These are phyloP conservation scores for Fraxinus quadrangulata DNA, from an alignment of 257 asterid species.

Conservation along the genomic window DNA sequence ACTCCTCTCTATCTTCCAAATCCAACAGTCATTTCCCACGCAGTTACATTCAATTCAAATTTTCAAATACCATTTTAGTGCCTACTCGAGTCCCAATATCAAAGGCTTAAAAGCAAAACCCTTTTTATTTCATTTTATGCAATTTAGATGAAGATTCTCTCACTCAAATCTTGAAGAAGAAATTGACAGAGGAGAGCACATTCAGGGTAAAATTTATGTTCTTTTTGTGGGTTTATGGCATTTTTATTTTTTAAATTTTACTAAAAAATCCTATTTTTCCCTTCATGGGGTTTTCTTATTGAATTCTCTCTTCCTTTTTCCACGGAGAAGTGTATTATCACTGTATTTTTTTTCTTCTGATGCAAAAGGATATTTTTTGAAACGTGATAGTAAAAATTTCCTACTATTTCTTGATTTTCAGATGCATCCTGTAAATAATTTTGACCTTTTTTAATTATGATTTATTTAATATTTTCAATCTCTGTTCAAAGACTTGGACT, in stretches of 20 bases:
- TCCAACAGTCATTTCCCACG: slow-evolving; percentile 1
- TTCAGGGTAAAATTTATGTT: slow-evolving; percentile 27
- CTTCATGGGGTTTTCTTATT: too few relatives aligned
- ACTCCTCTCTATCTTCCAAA: slow-evolving; percentile 17
- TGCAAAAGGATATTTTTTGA: background rate
- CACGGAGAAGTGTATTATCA: background rate
- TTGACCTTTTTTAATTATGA: background rate
- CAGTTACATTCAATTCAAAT: slow-evolving; percentile 36
- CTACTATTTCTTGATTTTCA: background rate
- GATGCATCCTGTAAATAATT: background rate
- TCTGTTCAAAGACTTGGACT: background rate
- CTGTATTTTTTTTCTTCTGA: background rate
- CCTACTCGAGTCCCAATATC: slow-evolving; percentile 46
- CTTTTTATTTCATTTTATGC: slow-evolving; percentile 28
- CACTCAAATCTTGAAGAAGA: background rate
- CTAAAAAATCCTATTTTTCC: too few relatives aligned
- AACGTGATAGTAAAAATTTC: background rate
- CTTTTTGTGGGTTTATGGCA: too few relatives aligned
- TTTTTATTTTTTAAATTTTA: too few relatives aligned
- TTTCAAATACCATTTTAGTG: slow-evolving; percentile 39
- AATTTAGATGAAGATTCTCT: slow-evolving; percentile 28
- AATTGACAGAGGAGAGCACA: background rate
- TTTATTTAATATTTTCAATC: background rate
- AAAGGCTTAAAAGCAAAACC: slow-evolving; percentile 25
- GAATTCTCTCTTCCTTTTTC: too few relatives aligned